Conservation (phyloP, 2,329 filamentous ascomycete species). For the Aspergillus sp. region DNA sequence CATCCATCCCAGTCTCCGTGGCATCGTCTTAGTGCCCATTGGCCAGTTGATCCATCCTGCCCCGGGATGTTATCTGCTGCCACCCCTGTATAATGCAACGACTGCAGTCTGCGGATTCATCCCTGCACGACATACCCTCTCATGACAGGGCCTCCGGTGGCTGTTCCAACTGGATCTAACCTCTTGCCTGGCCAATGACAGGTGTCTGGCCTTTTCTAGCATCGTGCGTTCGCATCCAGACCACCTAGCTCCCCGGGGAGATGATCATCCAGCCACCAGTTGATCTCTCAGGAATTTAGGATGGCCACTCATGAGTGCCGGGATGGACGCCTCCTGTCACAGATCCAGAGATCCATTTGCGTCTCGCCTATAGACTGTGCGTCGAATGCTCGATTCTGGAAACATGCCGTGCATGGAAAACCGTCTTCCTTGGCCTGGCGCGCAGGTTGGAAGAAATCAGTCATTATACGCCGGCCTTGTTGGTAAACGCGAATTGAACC, state of each 20-base stretch:
- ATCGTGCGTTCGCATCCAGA: slow-evolving; percentile 14
- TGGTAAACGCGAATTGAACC: too few species aligned
- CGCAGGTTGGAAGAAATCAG: too few species aligned
- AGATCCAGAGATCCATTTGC: slow-evolving; percentile 7
- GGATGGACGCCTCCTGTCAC: too few species aligned
- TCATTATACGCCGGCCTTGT: too few species aligned
- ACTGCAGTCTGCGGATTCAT: slow-evolving; percentile 13
- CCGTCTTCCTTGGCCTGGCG: too few species aligned
- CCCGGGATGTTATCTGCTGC: slow-evolving; percentile 11
- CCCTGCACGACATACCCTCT: slow-evolving; percentile 14
- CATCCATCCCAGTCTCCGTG: not conserved
- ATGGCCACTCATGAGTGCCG: too few species aligned
- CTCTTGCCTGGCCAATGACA: slow-evolving; percentile 9
- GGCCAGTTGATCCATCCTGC: slow-evolving; percentile 4
- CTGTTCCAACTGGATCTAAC: slow-evolving; percentile 5
- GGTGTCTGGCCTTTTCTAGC: slow-evolving; percentile 9
- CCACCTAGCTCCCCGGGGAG: slow-evolving; percentile 24
- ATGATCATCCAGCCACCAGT: slow-evolving; percentile 16
- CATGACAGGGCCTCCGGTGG: slow-evolving; percentile 7
- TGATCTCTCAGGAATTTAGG: slow-evolving; percentile 15
- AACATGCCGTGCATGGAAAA: too few species aligned
- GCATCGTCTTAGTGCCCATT: not conserved
- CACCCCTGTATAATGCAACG: slow-evolving; percentile 14
- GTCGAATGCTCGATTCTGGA: too few species aligned
- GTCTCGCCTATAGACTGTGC: too few species aligned